A percentile compares a stretch with the other conserved stretches of the same genome.
phyloP scores from a whole-genome alignment of 139 green algal species.

The Spirogloea muscicola region DNA sequence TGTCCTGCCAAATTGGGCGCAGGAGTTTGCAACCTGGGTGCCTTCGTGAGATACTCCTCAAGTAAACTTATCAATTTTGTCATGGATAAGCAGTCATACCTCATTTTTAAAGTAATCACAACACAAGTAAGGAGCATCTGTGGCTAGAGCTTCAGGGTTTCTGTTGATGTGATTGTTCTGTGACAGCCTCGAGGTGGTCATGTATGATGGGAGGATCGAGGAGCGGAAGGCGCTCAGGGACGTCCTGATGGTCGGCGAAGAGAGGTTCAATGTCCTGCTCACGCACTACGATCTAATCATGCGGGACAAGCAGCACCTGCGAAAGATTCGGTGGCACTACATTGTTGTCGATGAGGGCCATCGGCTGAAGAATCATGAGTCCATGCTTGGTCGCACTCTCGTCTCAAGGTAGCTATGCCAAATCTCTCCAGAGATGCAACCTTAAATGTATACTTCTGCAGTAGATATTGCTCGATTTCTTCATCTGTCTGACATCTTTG shows the following conservation, averaged over 20 bases:
- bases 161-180: too few species aligned
- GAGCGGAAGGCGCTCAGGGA: conserved; percentile 53
- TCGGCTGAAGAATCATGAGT: conserved; percentile 71
- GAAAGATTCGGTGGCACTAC: conserved; percentile 64
- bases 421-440: conserved; percentile 1
- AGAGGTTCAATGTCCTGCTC: conserved; percentile 64
- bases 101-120: too few species aligned
- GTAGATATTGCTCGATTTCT: neutral
- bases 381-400: conserved; percentile 52
- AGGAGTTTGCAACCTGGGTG: conserved; percentile 63
- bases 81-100: neutral
- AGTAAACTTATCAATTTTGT: neutral
- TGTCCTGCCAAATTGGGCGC: conserved; percentile 64
- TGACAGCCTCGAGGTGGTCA: conserved; percentile 18
- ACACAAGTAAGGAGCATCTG: too few species aligned
- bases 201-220: conserved; percentile 48
- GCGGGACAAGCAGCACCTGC: conserved; percentile 63
- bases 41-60: conserved; percentile 32
- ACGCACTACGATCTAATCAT: conserved; percentile 63
- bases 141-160: too few species aligned
- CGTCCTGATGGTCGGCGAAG: conserved; percentile 44
- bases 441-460: conserved; percentile 15
- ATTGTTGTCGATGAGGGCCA: conserved; percentile 77
- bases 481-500: neutral
- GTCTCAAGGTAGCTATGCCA: conserved; percentile 14